Base-by-base conservation (phyloP, 2,329 filamentous ascomycete genomes). In the Lasiodiplodia hormozganensis region DNA sequence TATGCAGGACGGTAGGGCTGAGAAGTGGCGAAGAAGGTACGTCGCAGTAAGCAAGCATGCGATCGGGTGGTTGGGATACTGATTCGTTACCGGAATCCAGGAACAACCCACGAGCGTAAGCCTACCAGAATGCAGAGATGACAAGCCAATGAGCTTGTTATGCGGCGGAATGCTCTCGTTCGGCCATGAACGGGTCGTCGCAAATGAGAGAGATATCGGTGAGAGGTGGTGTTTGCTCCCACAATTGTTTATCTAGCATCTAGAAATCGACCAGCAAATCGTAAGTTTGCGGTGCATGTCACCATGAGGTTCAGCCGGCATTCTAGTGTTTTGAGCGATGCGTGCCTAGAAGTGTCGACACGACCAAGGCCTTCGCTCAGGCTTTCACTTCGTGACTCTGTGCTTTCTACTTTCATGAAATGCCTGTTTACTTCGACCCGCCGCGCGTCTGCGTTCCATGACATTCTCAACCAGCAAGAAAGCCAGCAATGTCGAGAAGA, bases 21-120 rank as follows among this genome's bases (percentile, higher is more conserved):
- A 16, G 54, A 16, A 11, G 57, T 62, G 57, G 58, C 58, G 10
- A 62, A 62, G 25, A 36, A 62, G 58, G 58, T 62, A 62, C 58
- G 58, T 62, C 58, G 49, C 28, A 21, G 47, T 34, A 62, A 62
- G 40, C 56, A 43, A 43, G n/a, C 38, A n/a, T 58, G 38, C 18
- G 23, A 51, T 34, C 21, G 40, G 7, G 23, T 40, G 31, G 23
- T 21, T 28, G 18, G 5, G 25, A 62, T 25, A 51, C 58, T 62
- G 58, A 62, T 62, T 62, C 58, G 58, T 62, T 62, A 43, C 57
- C 57, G 28, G 58, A n/a, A 49, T 2, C 38, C 40, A 11, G 40
- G 40, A 49, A 31, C 28, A n/a, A n/a, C 18, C 5, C 40, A 36
- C 18, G 12, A 31, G 31, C 16, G 25, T 34, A 8, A 28, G 40